Conservation (phyloP, 768 basidiomycete species). For the Tephrocybe sp. region DNA sequence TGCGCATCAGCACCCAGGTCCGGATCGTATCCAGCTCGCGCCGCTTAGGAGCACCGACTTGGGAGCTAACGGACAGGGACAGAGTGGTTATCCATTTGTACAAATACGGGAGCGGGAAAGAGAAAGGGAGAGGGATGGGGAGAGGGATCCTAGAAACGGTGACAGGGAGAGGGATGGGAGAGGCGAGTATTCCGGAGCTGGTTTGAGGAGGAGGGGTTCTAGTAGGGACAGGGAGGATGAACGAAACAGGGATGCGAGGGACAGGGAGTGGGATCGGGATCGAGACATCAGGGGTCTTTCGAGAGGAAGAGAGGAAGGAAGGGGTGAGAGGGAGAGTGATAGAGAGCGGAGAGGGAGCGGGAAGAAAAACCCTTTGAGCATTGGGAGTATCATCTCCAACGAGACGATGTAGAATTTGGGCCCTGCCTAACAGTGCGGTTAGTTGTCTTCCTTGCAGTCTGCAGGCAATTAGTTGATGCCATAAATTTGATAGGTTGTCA, state of each 20-base stretch:
- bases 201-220: conserved; percentile 13
- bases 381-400: conserved; percentile 65
- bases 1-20: not conserved
- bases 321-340: conserved; percentile 19
- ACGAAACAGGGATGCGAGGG: conserved; percentile 9
- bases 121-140: conserved; percentile 7
- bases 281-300: conserved; percentile 8
- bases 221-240: conserved; percentile 5
- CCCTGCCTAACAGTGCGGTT: too few species aligned
- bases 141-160: not conserved
- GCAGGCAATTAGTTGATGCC: too few species aligned
- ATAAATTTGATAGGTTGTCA: too few species aligned
- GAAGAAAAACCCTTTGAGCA: conserved; percentile 70
- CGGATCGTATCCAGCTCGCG: conserved; percentile 55
- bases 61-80: conserved; percentile 5
- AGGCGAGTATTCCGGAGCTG: not conserved
- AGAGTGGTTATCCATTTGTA: conserved; percentile 27
- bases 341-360: conserved; percentile 23
- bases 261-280: conserved; percentile 11
- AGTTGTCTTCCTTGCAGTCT: too few species aligned
- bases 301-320: conserved; percentile 19
- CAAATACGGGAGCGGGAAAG: conserved; percentile 24
- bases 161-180: conserved; percentile 9
- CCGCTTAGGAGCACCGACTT: conserved; percentile 38
- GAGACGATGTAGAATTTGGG: not conserved